Evolutionary conservation across 2,329 filamentous ascomycete genomes (phyloP).

Genomic region (Mollisia scopiformis): DNA sequence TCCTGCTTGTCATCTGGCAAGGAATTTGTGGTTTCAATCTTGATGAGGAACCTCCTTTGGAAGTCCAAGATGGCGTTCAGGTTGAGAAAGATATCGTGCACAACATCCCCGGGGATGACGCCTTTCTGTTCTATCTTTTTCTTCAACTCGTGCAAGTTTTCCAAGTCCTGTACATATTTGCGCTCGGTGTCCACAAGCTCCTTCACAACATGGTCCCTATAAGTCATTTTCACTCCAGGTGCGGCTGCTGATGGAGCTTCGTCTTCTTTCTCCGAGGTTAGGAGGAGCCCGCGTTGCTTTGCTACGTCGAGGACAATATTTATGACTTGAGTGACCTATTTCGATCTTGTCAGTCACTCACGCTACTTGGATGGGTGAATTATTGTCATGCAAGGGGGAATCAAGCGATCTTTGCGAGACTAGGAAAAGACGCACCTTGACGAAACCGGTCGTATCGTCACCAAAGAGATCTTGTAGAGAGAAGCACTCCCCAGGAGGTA

Average conservation of each 20-base stretch:
- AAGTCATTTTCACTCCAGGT: conserved; percentile 65
- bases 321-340: conserved; percentile 83
- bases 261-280: conserved; percentile 59
- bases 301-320: conserved; percentile 90
- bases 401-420: neutral
- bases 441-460: conserved; percentile 94
- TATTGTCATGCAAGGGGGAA: neutral
- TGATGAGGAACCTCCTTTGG: conserved; percentile 91
- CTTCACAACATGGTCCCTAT: conserved; percentile 84
- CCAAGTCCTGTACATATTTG: conserved; percentile 96
- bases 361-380: too few relatives aligned
- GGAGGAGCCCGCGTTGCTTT: conserved; percentile 75
- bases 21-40: conserved; percentile 93
- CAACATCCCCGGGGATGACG: conserved; percentile 83
- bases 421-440: conserved; percentile 65
- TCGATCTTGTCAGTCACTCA: neutral
- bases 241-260: conserved; percentile 49
- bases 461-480: conserved; percentile 90
- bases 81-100: conserved; percentile 96
- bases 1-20: conserved; percentile 76
- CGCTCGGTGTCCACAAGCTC: conserved; percentile 94
- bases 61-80: conserved; percentile 94
- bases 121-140: conserved; percentile 87
- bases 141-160: conserved; percentile 91
- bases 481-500: conserved; percentile 83